Percentiles rank a stretch among this genome's conserved stretches.
These are phyloP conservation scores for Cercospora sp. DNA, from an alignment of 2,329 filamentous ascomycete species.

Conservation along the genomic window DNA sequence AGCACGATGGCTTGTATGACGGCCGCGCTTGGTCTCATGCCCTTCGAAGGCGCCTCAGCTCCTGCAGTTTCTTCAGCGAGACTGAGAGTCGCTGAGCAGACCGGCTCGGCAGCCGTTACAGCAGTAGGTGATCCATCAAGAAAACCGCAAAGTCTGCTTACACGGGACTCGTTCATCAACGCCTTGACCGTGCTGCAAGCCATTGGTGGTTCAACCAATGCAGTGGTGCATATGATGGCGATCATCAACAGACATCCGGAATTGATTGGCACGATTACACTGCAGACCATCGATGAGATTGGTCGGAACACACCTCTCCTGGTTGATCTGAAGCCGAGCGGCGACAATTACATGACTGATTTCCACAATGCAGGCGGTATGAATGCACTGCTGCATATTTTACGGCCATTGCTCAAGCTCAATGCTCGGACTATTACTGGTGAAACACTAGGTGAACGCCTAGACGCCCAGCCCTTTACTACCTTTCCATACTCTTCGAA, in stretches of 20 bases:
- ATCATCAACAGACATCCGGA: conserved; percentile 54
- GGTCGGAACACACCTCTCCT: conserved; percentile 51
- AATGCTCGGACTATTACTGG: conserved; percentile 51
- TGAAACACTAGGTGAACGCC: conserved; percentile 49
- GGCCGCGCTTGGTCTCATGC: conserved; percentile 56
- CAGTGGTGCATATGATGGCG: conserved; percentile 48
- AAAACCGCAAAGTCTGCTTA: conserved; percentile 48
- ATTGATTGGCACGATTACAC: conserved; percentile 47
- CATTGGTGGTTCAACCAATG: conserved; percentile 49
- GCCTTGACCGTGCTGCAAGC: conserved; percentile 49
- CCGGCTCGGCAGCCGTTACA: conserved; percentile 48
- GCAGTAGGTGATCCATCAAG: conserved; percentile 41
- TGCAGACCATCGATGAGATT: conserved; percentile 52
- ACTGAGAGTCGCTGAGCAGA: conserved; percentile 56
- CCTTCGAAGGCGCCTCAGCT: conserved; percentile 54
- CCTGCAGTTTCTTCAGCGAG: conserved; percentile 56
- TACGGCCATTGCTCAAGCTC: conserved; percentile 51
- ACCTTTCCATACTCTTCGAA: conserved; percentile 45
- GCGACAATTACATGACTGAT: conserved; percentile 57
- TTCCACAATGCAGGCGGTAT: conserved; percentile 57
- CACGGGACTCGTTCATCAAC: conserved; percentile 52
- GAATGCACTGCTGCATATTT: conserved; percentile 49
- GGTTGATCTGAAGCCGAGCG: conserved; percentile 55
- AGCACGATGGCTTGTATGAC: conserved; percentile 59
- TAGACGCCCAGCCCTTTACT: conserved; percentile 48